phyloP scores from a whole-genome alignment of 2,329 filamentous ascomycete species.

The Venturia nashicola region DNA sequence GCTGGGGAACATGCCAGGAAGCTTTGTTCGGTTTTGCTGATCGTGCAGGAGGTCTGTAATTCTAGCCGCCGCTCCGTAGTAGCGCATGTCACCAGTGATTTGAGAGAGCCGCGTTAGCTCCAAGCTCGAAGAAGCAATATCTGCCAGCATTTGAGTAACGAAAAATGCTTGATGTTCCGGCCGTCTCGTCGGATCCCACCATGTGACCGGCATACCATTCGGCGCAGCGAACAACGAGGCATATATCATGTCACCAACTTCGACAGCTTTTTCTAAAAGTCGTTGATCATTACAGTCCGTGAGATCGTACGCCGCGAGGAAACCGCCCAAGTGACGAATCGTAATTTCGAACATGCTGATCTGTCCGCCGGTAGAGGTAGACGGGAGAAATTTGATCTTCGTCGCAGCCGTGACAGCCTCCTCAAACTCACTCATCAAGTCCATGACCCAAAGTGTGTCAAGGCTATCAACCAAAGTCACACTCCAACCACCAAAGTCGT shows the following conservation, averaged over 20 bases:
- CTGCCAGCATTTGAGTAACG: conserved; percentile 34
- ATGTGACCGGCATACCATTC: conserved; percentile 80
- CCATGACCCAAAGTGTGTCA: conserved; percentile 83
- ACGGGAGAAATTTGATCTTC: conserved; percentile 68
- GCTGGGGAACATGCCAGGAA: conserved; percentile 74
- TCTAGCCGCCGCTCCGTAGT: conserved; percentile 80
- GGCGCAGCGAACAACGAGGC: conserved; percentile 72
- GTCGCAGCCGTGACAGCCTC: conserved; percentile 59
- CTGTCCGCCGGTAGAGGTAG: conserved; percentile 43
- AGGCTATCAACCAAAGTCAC: conserved; percentile 51
- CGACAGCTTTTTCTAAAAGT: conserved; percentile 64
- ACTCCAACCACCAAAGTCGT: conserved; percentile 55
- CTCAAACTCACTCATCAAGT: conserved; percentile 64
- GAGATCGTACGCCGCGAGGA: conserved; percentile 78
- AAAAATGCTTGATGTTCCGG: conserved; percentile 35
- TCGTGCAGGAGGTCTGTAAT: conserved; percentile 71
- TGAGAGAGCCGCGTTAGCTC: conserved; percentile 87
- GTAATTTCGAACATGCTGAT: conserved; percentile 91
- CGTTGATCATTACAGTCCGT: conserved; percentile 57
- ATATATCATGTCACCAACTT: conserved; percentile 70
- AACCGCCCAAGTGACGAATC: conserved; percentile 80
- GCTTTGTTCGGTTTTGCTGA: conserved; percentile 55
- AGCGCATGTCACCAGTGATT: conserved; percentile 66
- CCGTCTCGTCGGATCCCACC: conserved; percentile 41
- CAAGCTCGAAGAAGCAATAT: conserved; percentile 68